Base-by-base conservation (phyloP, 805 yeast genomes). In the Hanseniaspora jakobsenii region DNA sequence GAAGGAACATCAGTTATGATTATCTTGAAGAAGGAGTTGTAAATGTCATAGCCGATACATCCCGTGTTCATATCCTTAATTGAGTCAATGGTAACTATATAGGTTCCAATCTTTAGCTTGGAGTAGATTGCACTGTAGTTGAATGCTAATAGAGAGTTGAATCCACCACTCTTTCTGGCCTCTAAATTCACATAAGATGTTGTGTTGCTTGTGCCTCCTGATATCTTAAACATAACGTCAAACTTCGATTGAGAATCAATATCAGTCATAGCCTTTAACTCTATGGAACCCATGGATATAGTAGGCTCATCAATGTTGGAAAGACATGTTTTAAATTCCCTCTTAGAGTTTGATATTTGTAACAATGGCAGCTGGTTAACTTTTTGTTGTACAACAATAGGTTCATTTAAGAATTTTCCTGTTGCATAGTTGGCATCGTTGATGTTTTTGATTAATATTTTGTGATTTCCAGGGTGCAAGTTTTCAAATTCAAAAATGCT, bases 1-100 rank as follows among this genome's bases (percentile, higher is more conserved):
- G 74, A 71, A 7, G 96, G 95, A 8, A 78, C 77, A 52, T 82
- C 87, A 2, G 89, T 77, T 6, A 87, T 75, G 1, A 75, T 70
- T 37, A 87, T 67, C 13, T 67, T 62, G 21, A 73, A 68, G 39
- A 62, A 64, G 43, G 74, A 66, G n/a, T 61, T 55, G n/a, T 66
- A 47, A 47, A 73, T 63, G 4, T 65, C 63, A 21, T 63, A 71
- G 32, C 69, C 67, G 3, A 57, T 50, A 60, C 97, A 89, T 0
- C 87, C 91, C 4, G 48, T 46, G 52, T 75, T 74, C 1, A 71
- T 68, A 60, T 89, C 96, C 4, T 59, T 55, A 12, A 87, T 66
- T 47, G 71, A 70, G 21, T 66, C 66, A 22, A 89, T 65, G 0
- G 73, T 64, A 2, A 89, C 63, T 10, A 69, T 53, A 55, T 84